Evolutionary conservation across 2,329 filamentous ascomycete species (phyloP), one percentile per base, ranked within the genome.

Genomic region (Nannizzia gypsea): DNA sequence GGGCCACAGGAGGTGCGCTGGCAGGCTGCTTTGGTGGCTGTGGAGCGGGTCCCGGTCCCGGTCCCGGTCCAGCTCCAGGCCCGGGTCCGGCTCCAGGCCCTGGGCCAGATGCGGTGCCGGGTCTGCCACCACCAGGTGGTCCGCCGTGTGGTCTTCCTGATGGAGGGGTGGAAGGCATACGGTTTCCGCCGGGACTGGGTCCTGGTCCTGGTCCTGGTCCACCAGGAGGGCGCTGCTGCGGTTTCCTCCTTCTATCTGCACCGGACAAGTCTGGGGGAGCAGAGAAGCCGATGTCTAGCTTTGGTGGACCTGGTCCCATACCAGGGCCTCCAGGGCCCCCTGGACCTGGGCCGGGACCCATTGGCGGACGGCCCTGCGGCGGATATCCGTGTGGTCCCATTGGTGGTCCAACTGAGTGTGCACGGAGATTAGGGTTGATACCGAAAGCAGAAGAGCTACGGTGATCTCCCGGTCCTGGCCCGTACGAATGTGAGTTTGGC

Each of bases 371-470:
- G 40, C 72, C 67, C 13, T 36, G 24, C 2, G 56, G 67, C 58
- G 68, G 67, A 63, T 73, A 72, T 40, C 68, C 68, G 66, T 71
- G 70, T 67, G 64, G 22, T 64, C 67, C 44, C 69, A 71, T 61
- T 69, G 57, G 36, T 6, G 50, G 64, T 57, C 15, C 48, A 61
- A 71, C 67, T 17, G 72, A 73, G 60, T 72, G 70, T n/a, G 74
- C 65, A 58, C 74, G 74, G 59, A 78, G 71, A 61, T 76, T 78
- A 13, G 76, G 76, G 59, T 78, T 78, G 63, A 77, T 76, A 9
- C 74, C 75, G 65, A 78, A 78, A 13, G 76, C 76, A 44, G 76
- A 77, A 56, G 71, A 75, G 44, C 75, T 73, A 44, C 76, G 73
- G 34, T 70, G 67, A 56, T 76, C 74, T 2, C 48, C 48, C 8